Percentiles rank a stretch among this genome's conserved stretches.
phyloP scores from a whole-genome alignment of 176 grass and related monocot species.

The Oryza rufipogon region DNA sequence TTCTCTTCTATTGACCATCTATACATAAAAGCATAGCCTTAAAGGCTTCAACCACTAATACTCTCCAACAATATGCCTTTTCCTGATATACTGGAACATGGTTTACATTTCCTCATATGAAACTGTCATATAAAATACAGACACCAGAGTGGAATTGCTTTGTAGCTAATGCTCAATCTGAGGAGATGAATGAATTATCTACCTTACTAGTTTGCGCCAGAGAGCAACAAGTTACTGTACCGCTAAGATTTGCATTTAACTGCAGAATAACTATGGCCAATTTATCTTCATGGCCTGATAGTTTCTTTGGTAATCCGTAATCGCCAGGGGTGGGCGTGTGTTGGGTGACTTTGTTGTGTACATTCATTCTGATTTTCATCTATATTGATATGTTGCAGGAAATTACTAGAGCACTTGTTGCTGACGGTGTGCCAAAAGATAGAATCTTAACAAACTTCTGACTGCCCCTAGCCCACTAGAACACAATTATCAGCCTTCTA shows the following conservation, averaged over 20 bases:
- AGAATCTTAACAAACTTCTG: conserved; percentile 80
- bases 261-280: background rate
- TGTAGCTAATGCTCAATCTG: conserved; percentile 2
- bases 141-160: background rate
- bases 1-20: background rate
- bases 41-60: background rate
- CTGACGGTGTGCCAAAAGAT: conserved; percentile 70
- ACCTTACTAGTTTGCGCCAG: background rate
- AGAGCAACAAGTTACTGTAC: background rate
- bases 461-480: background rate
- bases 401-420: conserved; percentile 71
- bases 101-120: background rate
- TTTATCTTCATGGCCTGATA: background rate
- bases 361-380: conserved; percentile 3
- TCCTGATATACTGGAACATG: background rate
- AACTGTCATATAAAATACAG: background rate
- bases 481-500: conserved; percentile 10
- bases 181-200: background rate
- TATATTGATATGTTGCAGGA: conserved; percentile 53
- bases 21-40: background rate
- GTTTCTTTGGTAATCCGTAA: background rate
- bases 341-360: background rate
- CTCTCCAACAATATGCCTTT: background rate
- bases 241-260: background rate
- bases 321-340: background rate